Evolutionary conservation across 805 yeast species (phyloP).

Genomic region (Starmerella stigmatis): DNA sequence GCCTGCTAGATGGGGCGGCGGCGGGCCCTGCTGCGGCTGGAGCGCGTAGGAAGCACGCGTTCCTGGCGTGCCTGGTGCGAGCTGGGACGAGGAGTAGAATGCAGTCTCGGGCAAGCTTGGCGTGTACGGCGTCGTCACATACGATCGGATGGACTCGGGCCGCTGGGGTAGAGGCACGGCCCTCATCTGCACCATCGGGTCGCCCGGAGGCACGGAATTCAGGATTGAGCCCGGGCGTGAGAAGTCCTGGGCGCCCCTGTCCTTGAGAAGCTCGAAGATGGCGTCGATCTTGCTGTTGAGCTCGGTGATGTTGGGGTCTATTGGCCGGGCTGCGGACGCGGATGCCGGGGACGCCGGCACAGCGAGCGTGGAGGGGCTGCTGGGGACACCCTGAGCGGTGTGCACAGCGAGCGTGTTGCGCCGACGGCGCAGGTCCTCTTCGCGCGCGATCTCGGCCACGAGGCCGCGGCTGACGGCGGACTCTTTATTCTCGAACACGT

Average conservation of each 20-base stretch:
- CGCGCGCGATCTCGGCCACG: slow-evolving; percentile 34
- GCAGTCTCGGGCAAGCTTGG: slow-evolving; percentile 27
- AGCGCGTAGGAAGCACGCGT: neutral
- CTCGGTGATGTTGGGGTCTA: neutral
- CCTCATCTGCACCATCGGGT: neutral
- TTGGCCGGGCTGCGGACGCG: neutral
- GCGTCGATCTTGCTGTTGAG: slow-evolving; percentile 1
- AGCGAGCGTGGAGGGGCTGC: neutral
- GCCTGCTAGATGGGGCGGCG: neutral
- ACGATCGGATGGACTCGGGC: slow-evolving; percentile 21
- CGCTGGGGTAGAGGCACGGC: slow-evolving; percentile 21
- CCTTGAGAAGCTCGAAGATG: slow-evolving; percentile 22
- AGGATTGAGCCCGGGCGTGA: slow-evolving; percentile 2
- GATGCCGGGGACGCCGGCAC: neutral
- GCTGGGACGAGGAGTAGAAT: slow-evolving; percentile 3
- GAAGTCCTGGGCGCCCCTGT: neutral
- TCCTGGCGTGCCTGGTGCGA: neutral
- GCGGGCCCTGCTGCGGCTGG: neutral
- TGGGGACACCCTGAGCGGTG: neutral
- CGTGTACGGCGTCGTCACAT: neutral
- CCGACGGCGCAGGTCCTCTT: slow-evolving; percentile 31
- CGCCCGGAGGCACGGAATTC: neutral
- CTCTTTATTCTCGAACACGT: slow-evolving; percentile 22
- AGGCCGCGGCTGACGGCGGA: slow-evolving; percentile 28
- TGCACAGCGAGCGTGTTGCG: slow-evolving; percentile 22